Evolutionary conservation across 441 rosid genomes (phyloP).

Genomic region (Croton setiger): DNA sequence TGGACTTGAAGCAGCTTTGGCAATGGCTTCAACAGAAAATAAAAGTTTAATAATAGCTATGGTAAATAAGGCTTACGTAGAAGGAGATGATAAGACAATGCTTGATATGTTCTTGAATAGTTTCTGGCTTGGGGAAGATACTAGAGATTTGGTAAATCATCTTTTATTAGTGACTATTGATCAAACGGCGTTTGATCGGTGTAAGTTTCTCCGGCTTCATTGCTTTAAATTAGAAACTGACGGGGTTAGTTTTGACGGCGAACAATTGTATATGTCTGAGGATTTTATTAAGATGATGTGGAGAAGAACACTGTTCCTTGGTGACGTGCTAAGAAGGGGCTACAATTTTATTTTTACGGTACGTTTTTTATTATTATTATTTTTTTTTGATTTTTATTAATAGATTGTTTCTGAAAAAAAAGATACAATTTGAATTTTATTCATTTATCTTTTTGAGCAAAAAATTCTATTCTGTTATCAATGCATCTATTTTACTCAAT

Average conservation of each 20-base stretch:
- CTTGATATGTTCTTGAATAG: slow-evolving; percentile 43
- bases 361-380: background rate
- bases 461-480: too few species aligned
- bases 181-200: slow-evolving; percentile 38
- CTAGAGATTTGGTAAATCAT: slow-evolving; percentile 32
- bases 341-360: slow-evolving; percentile 51
- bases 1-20: slow-evolving; percentile 31
- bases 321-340: slow-evolving; percentile 39
- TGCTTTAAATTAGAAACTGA: slow-evolving; percentile 39
- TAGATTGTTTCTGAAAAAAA: too few species aligned
- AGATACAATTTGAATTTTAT: too few species aligned
- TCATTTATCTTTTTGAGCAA: too few species aligned
- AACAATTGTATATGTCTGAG: slow-evolving; percentile 38
- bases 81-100: slow-evolving; percentile 39
- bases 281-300: slow-evolving; percentile 53
- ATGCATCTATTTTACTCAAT: too few species aligned
- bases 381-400: background rate
- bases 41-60: slow-evolving; percentile 42
- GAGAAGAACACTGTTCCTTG: slow-evolving; percentile 40
- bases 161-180: slow-evolving; percentile 39
- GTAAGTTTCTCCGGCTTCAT: slow-evolving; percentile 42
- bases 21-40: slow-evolving; percentile 25
- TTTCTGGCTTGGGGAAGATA: slow-evolving; percentile 44
- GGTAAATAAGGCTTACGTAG: slow-evolving; percentile 44
- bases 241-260: slow-evolving; percentile 31